phyloP scores from a whole-genome alignment of 2,329 filamentous ascomycete genomes.

The Lecanicillium sp. region DNA sequence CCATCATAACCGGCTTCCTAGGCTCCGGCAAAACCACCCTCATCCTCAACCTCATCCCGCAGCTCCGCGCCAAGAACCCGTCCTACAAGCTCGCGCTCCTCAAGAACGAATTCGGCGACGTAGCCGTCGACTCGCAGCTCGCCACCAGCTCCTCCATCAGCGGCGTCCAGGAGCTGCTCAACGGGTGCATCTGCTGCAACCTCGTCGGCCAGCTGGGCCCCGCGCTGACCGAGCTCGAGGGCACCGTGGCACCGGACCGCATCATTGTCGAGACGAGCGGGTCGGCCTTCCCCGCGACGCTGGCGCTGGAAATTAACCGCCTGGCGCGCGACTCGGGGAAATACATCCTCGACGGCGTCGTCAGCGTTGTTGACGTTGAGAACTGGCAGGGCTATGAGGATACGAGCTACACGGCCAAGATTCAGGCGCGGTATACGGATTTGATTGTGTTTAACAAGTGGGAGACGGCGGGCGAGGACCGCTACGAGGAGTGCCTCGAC shows the following conservation, averaged over 20 bases:
- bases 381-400: conserved; percentile 93
- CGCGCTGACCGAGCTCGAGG: conserved; percentile 67
- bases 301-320: conserved; percentile 85
- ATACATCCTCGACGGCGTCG: conserved; percentile 78
- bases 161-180: conserved; percentile 86
- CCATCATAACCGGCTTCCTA: conserved; percentile 92
- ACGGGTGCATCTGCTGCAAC: conserved; percentile 98
- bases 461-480: conserved; percentile 66
- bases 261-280: conserved; percentile 94
- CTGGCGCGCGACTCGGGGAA: conserved; percentile 59
- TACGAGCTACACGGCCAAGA: conserved; percentile 77
- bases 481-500: conserved; percentile 72
- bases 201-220: conserved; percentile 84
- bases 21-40: conserved; percentile 95
- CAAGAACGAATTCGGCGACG: conserved; percentile 96
- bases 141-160: conserved; percentile 76
- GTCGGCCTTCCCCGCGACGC: conserved; percentile 77
- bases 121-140: conserved; percentile 89
- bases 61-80: conserved; percentile 66
- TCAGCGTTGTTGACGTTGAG: conserved; percentile 87
- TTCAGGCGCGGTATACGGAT: conserved; percentile 87
- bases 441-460: conserved; percentile 91
- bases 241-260: conserved; percentile 57
- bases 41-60: conserved; percentile 86
- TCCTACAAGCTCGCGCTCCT: conserved; percentile 84